These are phyloP conservation scores for Auricularia sp. DNA, from an alignment of 768 basidiomycete species.

Conservation along the genomic window DNA sequence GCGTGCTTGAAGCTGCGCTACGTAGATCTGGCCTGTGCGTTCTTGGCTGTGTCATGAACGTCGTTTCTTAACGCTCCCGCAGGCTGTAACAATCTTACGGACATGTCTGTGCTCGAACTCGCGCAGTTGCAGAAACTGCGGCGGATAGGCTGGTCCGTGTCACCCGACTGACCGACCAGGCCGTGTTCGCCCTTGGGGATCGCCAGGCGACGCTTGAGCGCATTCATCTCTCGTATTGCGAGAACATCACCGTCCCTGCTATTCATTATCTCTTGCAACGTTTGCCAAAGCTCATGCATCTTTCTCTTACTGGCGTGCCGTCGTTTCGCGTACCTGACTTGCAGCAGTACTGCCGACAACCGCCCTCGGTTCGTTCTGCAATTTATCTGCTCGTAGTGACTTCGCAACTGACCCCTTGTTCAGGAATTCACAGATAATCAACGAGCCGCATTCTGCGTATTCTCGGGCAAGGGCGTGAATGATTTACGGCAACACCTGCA, in stretches of 20 bases:
- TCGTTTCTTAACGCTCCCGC: conserved; percentile 8
- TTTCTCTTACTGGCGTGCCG: conserved; percentile 94
- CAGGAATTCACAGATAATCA: conserved; percentile 91
- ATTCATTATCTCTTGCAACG: conserved; percentile 83
- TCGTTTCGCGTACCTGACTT: conserved; percentile 78
- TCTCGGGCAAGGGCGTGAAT: conserved; percentile 82
- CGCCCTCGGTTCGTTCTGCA: conserved; percentile 36
- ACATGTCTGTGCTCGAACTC: conserved; percentile 89
- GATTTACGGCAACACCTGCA: conserved; percentile 67
- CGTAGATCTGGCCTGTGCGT: conserved; percentile 91
- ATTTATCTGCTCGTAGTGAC: conserved; percentile 12
- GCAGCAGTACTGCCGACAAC: conserved; percentile 81
- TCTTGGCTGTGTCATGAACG: conserved; percentile 2
- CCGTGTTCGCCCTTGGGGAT: conserved; percentile 79
- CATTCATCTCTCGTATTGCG: conserved; percentile 95
- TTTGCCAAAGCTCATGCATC: conserved; percentile 84
- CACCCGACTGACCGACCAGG: conserved; percentile 85
- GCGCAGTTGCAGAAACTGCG: conserved; percentile 81
- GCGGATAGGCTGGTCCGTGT: conserved; percentile 91
- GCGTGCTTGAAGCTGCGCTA: conserved; percentile 86
- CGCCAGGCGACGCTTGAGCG: conserved; percentile 83
- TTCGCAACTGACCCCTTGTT: conserved; percentile 1
- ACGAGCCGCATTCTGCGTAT: conserved; percentile 88
- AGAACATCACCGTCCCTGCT: conserved; percentile 85
- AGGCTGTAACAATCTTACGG: conserved; percentile 84